Conservation (phyloP, 257 asterid genomes). For the Voacanga thouarsii region DNA sequence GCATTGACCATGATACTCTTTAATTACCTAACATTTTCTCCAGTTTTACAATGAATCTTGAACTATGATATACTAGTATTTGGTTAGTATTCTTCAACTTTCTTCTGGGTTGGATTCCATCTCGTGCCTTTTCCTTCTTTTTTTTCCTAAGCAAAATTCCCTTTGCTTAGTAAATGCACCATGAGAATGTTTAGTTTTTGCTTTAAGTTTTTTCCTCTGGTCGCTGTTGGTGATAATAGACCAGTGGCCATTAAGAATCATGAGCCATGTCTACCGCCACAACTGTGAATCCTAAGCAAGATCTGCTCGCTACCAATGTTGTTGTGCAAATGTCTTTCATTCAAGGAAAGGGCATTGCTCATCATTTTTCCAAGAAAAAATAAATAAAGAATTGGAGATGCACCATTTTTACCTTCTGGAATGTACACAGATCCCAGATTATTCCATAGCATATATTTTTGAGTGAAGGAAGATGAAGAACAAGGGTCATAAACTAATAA, state of each 20-base stretch:
- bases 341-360: background rate
- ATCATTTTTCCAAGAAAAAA: background rate
- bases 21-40: slow-evolving; percentile 18
- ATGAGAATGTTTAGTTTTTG: background rate
- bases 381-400: background rate
- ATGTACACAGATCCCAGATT: background rate
- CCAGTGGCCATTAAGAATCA: background rate
- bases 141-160: background rate
- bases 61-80: background rate
- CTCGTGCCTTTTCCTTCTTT: background rate
- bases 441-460: background rate
- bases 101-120: background rate
- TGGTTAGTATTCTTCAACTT: background rate
- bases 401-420: background rate
- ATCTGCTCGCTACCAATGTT: background rate
- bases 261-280: slow-evolving; percentile 14
- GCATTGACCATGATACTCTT: slow-evolving; percentile 6
- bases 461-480: background rate
- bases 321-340: background rate
- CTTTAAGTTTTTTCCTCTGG: too few relatives aligned
- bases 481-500: background rate
- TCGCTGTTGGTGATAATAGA: background rate
- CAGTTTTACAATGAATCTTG: slow-evolving; percentile 5
- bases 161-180: background rate
- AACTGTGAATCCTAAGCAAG: slow-evolving; percentile 5